phyloP scores from a whole-genome alignment of 2,329 filamentous ascomycete species.

The Pezizomycotina sp. region DNA sequence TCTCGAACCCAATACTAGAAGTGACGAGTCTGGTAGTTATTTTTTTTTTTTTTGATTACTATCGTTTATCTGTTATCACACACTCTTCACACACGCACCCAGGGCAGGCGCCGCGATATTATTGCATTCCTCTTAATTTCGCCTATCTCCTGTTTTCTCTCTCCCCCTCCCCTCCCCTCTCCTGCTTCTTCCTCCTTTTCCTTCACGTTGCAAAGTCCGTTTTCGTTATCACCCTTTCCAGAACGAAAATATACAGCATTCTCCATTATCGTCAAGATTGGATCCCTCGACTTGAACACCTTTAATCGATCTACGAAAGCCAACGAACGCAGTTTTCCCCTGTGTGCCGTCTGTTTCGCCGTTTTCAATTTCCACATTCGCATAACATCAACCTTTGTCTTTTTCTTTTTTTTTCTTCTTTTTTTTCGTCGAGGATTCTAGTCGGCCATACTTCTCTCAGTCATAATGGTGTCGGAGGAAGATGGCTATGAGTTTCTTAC shows the following conservation, averaged over 20 bases:
- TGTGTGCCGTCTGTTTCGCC: neutral
- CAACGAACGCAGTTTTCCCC: conserved; percentile 7
- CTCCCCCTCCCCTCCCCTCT: conserved; percentile 5
- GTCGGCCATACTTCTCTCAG: conserved; percentile 1
- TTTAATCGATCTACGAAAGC: conserved; percentile 5
- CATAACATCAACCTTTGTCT: neutral
- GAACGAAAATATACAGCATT: conserved; percentile 1
- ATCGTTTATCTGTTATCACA: no score
- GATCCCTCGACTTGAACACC: neutral
- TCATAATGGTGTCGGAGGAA: conserved; percentile 18
- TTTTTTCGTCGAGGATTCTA: neutral
- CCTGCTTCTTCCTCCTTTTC: conserved; percentile 7
- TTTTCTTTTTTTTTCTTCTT: neutral
- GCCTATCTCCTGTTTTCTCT: conserved; percentile 9
- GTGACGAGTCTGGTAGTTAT: no score
- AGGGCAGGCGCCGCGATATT: no score
- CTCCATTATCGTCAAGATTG: neutral
- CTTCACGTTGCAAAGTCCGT: conserved; percentile 2
- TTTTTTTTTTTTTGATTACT: no score
- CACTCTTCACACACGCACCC: no score
- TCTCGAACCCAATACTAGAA: no score
- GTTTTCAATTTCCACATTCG: neutral
- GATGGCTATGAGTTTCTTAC: conserved; percentile 17
- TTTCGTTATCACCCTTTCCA: neutral
- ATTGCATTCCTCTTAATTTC: conserved; percentile 13